These are phyloP conservation scores for Colletotrichum lini DNA, from an alignment of 2,329 filamentous ascomycete genomes.

Conservation along the genomic window DNA sequence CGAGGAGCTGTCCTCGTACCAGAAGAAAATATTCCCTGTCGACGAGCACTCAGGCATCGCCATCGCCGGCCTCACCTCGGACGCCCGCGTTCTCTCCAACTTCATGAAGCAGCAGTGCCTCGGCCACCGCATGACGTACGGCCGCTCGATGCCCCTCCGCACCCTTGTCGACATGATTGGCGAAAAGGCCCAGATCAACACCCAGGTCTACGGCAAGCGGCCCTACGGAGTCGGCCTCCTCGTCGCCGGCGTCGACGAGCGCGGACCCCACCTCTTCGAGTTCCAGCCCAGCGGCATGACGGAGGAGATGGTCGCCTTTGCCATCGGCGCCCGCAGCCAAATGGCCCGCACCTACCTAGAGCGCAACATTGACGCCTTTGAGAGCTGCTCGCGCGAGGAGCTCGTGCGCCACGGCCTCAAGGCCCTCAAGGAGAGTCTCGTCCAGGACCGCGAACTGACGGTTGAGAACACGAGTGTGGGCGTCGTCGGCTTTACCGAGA, in stretches of 20 bases:
- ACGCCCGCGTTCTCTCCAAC: constrained; percentile 99
- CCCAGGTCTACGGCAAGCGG: constrained; percentile 95
- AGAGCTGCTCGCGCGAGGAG: constrained; percentile 82
- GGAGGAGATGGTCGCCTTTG: constrained; percentile 96
- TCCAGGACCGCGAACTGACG: constrained; percentile 97
- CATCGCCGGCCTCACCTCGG: constrained; percentile 95
- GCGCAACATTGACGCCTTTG: constrained; percentile 89
- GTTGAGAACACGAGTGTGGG: constrained; percentile 97
- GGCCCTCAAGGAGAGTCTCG: constrained; percentile 94
- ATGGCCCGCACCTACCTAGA: constrained; percentile 99
- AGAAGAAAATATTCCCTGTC: constrained; percentile 98
- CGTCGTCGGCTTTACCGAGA: constrained; percentile 76
- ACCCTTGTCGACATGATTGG: constrained; percentile 93
- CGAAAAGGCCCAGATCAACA: constrained; percentile 97
- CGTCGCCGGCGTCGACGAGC: constrained; percentile 93
- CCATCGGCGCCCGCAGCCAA: constrained; percentile 95
- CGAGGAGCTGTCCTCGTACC: constrained; percentile 99
- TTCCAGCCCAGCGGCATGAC: constrained; percentile 98
- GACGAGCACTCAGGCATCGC: constrained; percentile 96
- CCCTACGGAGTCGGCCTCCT: constrained; percentile 96
- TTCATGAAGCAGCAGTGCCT: constrained; percentile 99
- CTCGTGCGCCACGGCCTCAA: constrained; percentile 90
- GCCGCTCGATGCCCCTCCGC: constrained; percentile 90
- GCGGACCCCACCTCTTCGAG: constrained; percentile 96
- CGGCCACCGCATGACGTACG: constrained; percentile 94